Base-by-base conservation (phyloP, 129 eudicot genomes). In the Deinandra increscens region DNA sequence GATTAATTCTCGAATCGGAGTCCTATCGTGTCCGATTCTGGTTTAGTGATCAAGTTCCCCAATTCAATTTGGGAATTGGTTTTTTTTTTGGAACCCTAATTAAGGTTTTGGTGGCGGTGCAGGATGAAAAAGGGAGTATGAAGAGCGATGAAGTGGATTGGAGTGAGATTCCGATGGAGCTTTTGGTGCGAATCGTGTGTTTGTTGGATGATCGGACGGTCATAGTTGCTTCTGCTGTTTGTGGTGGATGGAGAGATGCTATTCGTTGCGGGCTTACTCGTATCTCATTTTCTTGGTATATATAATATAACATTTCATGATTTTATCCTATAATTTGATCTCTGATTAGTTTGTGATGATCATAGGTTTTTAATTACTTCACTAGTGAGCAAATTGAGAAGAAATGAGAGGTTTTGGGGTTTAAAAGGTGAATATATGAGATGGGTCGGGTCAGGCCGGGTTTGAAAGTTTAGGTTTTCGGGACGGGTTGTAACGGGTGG, bases 241-340 rank as follows among this genome's bases (percentile, higher is more conserved):
- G 97, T 61, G 61, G 75, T 53, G 96, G 97, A 37, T 91, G 97
- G 97, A 91, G 97, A 62, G 91, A 91, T 70, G 96, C 96, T 43
- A 69, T 91, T 44, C 82, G 80, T 61, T 79, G 78, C 77, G 97
- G 97, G 0, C 89, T 84, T 31, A 82, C 89, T 5, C 80, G 56
- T 64, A 81, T 91, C 11, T 84, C 93, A 1, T 91, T 91, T 43
- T 91, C 97, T 73, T 91, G 97, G 97, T 91, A 88, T 22, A 18
- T 37, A 3, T 17, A n/a, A n/a, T n/a, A n/a, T n/a, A n/a, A n/a
- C n/a, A n/a, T n/a, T n/a, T n/a, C n/a, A n/a, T n/a, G n/a, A n/a
- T 17, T 18, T 5, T 11, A 17, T 39, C 1, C 55, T 31, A 1
- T 44, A 66, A 48, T 31, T 0, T 44, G 45, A 48, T 26, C 7